Evolutionary conservation across 371 early-diverging fungal genomes (phyloP), one percentile per base, ranked within the genome.

Genomic region (Coemansia sp.): DNA sequence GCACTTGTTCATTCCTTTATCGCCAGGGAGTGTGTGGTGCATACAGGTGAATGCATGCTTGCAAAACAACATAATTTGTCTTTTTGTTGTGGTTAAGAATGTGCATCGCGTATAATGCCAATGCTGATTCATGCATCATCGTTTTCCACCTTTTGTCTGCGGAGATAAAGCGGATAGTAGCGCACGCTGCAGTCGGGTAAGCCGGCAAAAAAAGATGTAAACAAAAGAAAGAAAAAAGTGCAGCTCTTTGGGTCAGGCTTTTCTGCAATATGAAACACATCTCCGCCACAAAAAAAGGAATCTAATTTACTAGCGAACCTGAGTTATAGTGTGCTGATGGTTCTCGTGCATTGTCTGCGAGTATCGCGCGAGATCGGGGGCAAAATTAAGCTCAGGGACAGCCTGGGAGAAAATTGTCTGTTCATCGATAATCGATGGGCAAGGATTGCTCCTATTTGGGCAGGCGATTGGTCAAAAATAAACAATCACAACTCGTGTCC

Each of bases 131-230:
- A 49, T 49, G 49, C 49, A 49, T 11, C 36, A 21, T n/a, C 15
- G 8, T 17, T 17, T 49, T 19, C 44, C 13, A n/a, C 44, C 28
- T 28, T 28, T 49, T 49, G 19, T n/a, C 49, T 17, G 49, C 21
- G 19, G 17, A 15, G 49, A 9, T 49, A 13, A 17, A 46, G 49
- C 49, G 17, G n/a, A 19, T 15, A 44, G 44, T n/a, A n/a, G 5
- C 44, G 44, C n/a, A n/a, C 44, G n/a, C 44, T 44, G 44, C 44
- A 44, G 44, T 5, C 49, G 49, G 49, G 49, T 49, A 49, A 49
- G 49, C 49, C 49, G 49, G 49, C 19, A 48, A 49, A 49, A 49
- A 49, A 49, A 17, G 9, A 49, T 46, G 49, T 6, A 19, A 19
- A 21, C 9, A 19, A n/a, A 8, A 19, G 17, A n/a, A 49, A 49